These are phyloP conservation scores for Chaetomiaceae sp. DNA, from an alignment of 2,329 filamentous ascomycete genomes.

Conservation along the genomic window DNA sequence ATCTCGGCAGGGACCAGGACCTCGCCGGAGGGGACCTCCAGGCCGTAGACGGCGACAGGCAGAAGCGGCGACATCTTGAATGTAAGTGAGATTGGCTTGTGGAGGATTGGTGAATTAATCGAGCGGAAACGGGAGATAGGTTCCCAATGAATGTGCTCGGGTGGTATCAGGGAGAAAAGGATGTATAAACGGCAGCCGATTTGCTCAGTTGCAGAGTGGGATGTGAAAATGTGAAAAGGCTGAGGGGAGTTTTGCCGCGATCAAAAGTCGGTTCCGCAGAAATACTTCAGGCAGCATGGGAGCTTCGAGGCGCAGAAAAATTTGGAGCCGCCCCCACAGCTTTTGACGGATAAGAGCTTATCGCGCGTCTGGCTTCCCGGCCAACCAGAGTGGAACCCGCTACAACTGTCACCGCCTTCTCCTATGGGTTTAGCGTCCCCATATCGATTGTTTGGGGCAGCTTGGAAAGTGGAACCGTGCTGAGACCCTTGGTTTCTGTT, in stretches of 20 bases:
- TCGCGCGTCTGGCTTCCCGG: slow-evolving; percentile 20
- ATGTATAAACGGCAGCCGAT: background rate
- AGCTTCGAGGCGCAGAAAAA: slow-evolving; percentile 18
- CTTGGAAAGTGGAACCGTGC: background rate
- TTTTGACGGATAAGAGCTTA: slow-evolving; percentile 17
- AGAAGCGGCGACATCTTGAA: slow-evolving; percentile 49
- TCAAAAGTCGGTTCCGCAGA: slow-evolving; percentile 18
- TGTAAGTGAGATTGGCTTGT: slow-evolving; percentile 2
- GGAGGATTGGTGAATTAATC: background rate
- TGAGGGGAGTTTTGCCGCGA: slow-evolving; percentile 1
- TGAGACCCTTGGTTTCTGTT: background rate
- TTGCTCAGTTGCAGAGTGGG: background rate
- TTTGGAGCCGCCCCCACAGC: slow-evolving; percentile 15
- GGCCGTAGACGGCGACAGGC: slow-evolving; percentile 81
- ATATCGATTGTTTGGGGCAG: background rate
- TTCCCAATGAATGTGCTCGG: background rate
- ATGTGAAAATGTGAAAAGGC: slow-evolving; percentile 1
- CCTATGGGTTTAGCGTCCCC: background rate
- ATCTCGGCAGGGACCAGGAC: slow-evolving; percentile 73
- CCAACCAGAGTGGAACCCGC: slow-evolving; percentile 12
- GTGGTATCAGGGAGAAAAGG: background rate
- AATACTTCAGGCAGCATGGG: slow-evolving; percentile 16
- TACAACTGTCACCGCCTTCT: slow-evolving; percentile 6
- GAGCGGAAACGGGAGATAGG: background rate
- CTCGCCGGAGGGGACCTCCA: slow-evolving; percentile 82